These are phyloP conservation scores for Stagonosporopsis tanaceti DNA, from an alignment of 2,329 filamentous ascomycete genomes.

Conservation along the genomic window DNA sequence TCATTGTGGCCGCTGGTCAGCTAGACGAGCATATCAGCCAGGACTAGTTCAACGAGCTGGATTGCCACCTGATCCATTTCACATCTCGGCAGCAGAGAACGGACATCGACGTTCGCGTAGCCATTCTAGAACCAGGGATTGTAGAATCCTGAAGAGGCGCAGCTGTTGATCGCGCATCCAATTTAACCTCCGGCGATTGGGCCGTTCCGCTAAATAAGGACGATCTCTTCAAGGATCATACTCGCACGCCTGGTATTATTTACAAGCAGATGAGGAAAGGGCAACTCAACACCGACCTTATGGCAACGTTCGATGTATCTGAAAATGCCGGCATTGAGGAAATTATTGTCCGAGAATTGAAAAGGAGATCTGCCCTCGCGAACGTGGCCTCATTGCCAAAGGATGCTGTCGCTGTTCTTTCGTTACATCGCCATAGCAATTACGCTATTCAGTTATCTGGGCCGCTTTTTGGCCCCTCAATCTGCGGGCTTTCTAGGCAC, in stretches of 20 bases:
- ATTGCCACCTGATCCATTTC: conserved; percentile 1
- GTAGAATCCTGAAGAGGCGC: not conserved
- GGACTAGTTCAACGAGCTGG: not conserved
- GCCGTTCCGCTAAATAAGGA: not conserved
- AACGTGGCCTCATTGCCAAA: not conserved
- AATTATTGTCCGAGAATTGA: not conserved
- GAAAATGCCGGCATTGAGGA: not conserved
- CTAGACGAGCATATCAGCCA: conserved; percentile 4
- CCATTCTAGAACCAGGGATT: not conserved
- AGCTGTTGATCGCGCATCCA: not conserved
- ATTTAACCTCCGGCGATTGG: not conserved
- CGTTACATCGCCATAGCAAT: not conserved
- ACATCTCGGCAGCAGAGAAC: not conserved
- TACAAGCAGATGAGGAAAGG: not conserved
- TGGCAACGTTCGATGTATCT: not conserved
- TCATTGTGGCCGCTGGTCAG: not conserved
- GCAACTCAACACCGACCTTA: not conserved
- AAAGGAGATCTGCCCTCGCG: not conserved
- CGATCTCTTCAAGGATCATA: not conserved
- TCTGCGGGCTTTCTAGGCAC: too few relatives aligned
- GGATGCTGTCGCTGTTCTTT: not conserved
- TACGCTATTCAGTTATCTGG: too few relatives aligned
- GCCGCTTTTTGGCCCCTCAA: too few relatives aligned
- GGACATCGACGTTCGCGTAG: not conserved
- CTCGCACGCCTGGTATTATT: not conserved